Conservation (phyloP, 177 flowering plant genomes). For the Vitis hybrid region DNA sequence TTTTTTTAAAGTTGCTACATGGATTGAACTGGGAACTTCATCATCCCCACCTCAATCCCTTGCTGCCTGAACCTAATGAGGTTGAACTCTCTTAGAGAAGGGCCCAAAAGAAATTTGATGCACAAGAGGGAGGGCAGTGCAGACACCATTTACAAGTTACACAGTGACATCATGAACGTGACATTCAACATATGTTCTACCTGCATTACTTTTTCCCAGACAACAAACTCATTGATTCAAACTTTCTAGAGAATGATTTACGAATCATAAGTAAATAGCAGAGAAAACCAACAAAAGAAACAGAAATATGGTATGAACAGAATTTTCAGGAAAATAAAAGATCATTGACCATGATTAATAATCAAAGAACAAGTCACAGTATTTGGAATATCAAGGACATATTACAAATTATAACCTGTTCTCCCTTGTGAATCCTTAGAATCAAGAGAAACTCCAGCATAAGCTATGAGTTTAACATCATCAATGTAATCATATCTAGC, state of each 20-base stretch:
- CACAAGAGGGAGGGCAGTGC: too few species aligned
- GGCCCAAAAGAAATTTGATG: too few species aligned
- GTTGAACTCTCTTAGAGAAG: too few species aligned
- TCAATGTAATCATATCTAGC: conserved; percentile 90
- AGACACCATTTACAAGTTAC: neutral
- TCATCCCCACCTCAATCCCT: too few species aligned
- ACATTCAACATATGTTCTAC: neutral
- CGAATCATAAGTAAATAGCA: neutral
- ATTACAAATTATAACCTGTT: conserved; percentile 50
- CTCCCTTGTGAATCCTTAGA: conserved; percentile 80
- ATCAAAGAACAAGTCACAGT: neutral
- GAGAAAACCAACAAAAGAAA: neutral
- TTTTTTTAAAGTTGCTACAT: too few species aligned
- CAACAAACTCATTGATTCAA: neutral
- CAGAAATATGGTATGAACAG: neutral
- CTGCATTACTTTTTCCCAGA: neutral
- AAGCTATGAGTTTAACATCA: conserved; percentile 58
- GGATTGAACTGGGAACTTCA: too few species aligned
- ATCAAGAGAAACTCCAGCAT: conserved; percentile 69
- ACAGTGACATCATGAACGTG: neutral
- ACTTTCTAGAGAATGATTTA: neutral
- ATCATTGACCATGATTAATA: too few species aligned
- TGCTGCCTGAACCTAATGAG: too few species aligned
- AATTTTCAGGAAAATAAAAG: too few species aligned
- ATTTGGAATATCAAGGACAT: neutral